A percentile compares a stretch with the other conserved stretches of the same genome.
These are phyloP conservation scores for Zalaria sp. DNA, from an alignment of 2,329 filamentous ascomycete genomes.

Conservation along the genomic window DNA sequence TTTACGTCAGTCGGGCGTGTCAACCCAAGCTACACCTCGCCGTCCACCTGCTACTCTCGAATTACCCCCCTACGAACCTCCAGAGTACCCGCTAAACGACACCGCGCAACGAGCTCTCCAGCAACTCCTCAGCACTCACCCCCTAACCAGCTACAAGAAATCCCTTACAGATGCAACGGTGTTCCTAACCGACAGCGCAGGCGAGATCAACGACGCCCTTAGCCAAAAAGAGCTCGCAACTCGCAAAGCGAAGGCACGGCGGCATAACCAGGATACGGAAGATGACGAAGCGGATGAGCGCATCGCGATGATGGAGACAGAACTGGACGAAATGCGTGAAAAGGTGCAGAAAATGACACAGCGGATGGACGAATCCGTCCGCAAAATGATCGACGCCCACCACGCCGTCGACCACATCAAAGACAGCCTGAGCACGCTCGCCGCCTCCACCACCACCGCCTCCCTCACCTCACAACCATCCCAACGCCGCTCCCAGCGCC, in stretches of 20 bases:
- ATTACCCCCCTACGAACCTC: slow-evolving; percentile 39
- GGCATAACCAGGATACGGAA: slow-evolving; percentile 12
- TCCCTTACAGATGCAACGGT: slow-evolving; percentile 33
- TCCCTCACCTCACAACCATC: slow-evolving; percentile 19
- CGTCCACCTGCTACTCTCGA: slow-evolving; percentile 7
- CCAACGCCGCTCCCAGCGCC: slow-evolving; percentile 20
- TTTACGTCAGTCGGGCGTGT: slow-evolving; percentile 6
- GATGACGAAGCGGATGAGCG: slow-evolving; percentile 21
- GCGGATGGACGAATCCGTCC: slow-evolving; percentile 43
- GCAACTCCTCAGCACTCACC: slow-evolving; percentile 26
- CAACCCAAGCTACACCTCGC: not conserved
- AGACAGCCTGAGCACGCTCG: slow-evolving; percentile 28
- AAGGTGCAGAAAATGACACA: slow-evolving; percentile 38
- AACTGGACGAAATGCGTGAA: slow-evolving; percentile 24
- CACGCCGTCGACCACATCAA: slow-evolving; percentile 30
- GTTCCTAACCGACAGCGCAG: slow-evolving; percentile 34
- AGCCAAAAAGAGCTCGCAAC: slow-evolving; percentile 17
- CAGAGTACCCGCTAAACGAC: slow-evolving; percentile 35
- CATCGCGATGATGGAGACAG: slow-evolving; percentile 23
- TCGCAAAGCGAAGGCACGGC: slow-evolving; percentile 14
- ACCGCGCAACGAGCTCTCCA: slow-evolving; percentile 32
- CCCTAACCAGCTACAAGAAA: slow-evolving; percentile 30
- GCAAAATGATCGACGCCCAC: slow-evolving; percentile 43
- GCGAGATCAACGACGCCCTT: slow-evolving; percentile 42
- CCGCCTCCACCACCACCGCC: slow-evolving; percentile 20